Conservation (phyloP, 2,329 filamentous ascomycete species). For the Fusarium avenaceum region DNA sequence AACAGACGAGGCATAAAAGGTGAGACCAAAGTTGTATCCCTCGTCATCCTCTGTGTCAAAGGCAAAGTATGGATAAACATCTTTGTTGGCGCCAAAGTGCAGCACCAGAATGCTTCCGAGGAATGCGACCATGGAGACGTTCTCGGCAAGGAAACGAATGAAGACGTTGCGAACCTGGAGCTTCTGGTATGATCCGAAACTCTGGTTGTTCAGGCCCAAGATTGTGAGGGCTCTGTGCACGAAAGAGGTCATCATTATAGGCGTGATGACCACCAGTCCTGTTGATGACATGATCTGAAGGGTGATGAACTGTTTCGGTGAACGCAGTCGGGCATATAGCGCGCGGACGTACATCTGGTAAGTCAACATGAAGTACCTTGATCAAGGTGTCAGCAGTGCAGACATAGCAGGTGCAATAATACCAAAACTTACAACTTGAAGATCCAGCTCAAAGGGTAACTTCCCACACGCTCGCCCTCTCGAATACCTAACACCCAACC, state of each 20-base stretch:
- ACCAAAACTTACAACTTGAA: constrained; percentile 72
- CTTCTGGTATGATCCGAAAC: constrained; percentile 75
- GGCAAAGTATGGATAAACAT: constrained; percentile 78
- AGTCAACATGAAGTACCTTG: constrained; percentile 74
- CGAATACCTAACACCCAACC: constrained; percentile 76
- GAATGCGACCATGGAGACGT: constrained; percentile 77
- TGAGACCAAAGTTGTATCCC: constrained; percentile 73
- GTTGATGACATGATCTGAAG: constrained; percentile 75
- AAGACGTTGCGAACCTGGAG: constrained; percentile 76
- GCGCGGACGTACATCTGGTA: constrained; percentile 80
- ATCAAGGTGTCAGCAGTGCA: constrained; percentile 26
- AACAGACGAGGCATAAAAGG: constrained; percentile 72
- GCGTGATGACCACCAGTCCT: constrained; percentile 72
- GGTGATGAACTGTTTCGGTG: constrained; percentile 73
- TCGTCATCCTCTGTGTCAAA: constrained; percentile 64
- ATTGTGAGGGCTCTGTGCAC: constrained; percentile 69
- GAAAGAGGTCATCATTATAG: constrained; percentile 71
- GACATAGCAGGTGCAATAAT: background rate
- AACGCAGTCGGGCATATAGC: constrained; percentile 75
- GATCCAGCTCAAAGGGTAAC: constrained; percentile 78
- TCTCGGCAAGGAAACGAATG: constrained; percentile 76
- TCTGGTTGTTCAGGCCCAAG: constrained; percentile 69
- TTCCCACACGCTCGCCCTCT: constrained; percentile 75
- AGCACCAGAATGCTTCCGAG: constrained; percentile 74
- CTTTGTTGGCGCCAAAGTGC: constrained; percentile 75